Evolutionary conservation across 768 basidiomycete genomes (phyloP), one percentile per base, ranked within the genome.

Genomic region (Tylopilus subfusipes): DNA sequence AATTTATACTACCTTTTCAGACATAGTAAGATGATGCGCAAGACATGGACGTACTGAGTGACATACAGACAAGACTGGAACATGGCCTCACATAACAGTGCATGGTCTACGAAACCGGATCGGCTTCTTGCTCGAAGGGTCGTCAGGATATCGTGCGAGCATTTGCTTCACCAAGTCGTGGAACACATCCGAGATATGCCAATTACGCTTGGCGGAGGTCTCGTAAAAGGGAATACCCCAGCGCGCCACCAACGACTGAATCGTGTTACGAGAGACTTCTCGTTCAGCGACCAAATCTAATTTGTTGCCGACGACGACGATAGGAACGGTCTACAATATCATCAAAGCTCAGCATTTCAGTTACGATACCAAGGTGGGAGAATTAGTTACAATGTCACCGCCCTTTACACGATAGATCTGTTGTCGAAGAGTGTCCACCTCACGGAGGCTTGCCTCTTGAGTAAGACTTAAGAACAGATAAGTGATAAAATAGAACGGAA

Each of bases 301-400:
- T 68, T 93, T 92, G 29, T 91, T 93, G 40, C 91, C 92, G 10
- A 92, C 92, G 16, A 93, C 80, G 12, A 93, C 87, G 58, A 94
- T 88, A 10, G 92, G 93, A 19, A 91, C 73, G 29, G 72, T 73
- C 83, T 88, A 51, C 12, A 58, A n/a, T 31, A 38, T 42, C 36
- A 42, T 46, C 21, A 34, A 11, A 8, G 27, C 10, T 65, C 25
- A 67, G 46, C 30, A 52, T 42, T 2, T 34, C 16, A 8, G 34
- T 27, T 24, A 36, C 14, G 4, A 18, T 12, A n/a, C 29, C 9
- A 33, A 52, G 19, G 14, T 45, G 29, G 24, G 56, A 43, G 16
- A 40, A 34, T 27, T 18, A 71, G 76, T 64, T 58, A 88, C 86
- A 24, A 72, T 78, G 61, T 83, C 82, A 29, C 79, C 82, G 22